Conservation (phyloP, 176 grass and related monocot genomes). For the Carex littledalei region DNA sequence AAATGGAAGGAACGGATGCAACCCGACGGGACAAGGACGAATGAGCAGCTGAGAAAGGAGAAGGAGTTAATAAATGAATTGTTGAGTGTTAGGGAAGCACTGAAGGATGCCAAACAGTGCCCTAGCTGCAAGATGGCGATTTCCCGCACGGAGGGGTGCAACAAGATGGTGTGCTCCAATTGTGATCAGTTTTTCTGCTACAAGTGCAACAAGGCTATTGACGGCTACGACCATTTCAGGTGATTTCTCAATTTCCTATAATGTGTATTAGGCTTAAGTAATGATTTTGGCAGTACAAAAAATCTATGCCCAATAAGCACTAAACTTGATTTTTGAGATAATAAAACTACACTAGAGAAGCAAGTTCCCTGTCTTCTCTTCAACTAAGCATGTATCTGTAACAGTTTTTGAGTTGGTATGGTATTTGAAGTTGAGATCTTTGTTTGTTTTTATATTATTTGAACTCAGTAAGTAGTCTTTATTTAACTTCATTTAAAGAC, state of each 20-base stretch:
- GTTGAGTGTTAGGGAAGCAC: constrained; percentile 37
- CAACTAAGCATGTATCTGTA: not conserved
- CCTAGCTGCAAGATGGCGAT: constrained; percentile 72
- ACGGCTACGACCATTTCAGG: constrained; percentile 67
- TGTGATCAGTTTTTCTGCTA: constrained; percentile 70
- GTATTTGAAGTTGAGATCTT: not conserved
- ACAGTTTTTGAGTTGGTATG: not conserved
- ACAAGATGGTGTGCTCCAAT: constrained; percentile 63
- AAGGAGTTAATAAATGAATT: constrained; percentile 53
- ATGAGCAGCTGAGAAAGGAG: constrained; percentile 38
- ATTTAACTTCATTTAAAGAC: not conserved
- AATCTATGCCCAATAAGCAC: not conserved
- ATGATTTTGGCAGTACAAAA: not conserved
- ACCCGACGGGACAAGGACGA: constrained; percentile 1
- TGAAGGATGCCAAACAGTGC: constrained; percentile 56
- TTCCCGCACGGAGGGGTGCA: constrained; percentile 62
- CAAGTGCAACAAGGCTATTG: constrained; percentile 53
- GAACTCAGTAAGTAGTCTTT: not conserved
- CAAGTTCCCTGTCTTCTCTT: not conserved
- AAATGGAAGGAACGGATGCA: constrained; percentile 19
- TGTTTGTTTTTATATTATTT: not conserved
- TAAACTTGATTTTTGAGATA: not conserved
- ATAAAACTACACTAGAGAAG: not conserved
- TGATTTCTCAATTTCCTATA: constrained; percentile 5
- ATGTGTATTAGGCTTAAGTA: not conserved